Evolutionary conservation across 352 stramenopile genomes (phyloP).

Genomic region (Phytophthora podocarpi): DNA sequence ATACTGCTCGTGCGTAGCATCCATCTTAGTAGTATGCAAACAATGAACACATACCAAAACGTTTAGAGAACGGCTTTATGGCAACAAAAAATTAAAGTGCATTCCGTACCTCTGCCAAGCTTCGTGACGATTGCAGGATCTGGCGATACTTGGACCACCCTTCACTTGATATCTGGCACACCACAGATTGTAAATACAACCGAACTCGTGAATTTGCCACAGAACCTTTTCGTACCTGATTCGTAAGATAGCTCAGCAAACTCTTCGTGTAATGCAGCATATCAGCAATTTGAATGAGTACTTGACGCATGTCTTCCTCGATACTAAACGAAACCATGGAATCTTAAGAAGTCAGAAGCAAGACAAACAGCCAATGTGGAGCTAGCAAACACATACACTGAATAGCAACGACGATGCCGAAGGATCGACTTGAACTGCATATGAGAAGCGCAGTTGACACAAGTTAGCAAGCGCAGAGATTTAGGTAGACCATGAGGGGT

Average conservation of each 20-base stretch:
- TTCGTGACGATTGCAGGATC: slow-evolving; percentile 23
- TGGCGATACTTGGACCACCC: slow-evolving; percentile 29
- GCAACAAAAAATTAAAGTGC: background rate
- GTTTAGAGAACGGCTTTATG: background rate
- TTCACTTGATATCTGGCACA: slow-evolving; percentile 32
- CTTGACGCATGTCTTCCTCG: slow-evolving; percentile 42
- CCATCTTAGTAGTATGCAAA: slow-evolving; percentile 43
- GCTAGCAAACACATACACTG: slow-evolving; percentile 36
- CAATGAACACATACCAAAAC: background rate
- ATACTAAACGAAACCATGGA: slow-evolving; percentile 36
- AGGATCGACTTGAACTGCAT: slow-evolving; percentile 63
- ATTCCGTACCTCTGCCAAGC: slow-evolving; percentile 33
- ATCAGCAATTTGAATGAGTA: slow-evolving; percentile 57
- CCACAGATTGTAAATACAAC: slow-evolving; percentile 1
- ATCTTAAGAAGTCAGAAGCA: too few relatives aligned
- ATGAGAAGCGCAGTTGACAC: background rate
- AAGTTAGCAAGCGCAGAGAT: background rate
- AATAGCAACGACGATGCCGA: slow-evolving; percentile 54
- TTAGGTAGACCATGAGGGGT: background rate
- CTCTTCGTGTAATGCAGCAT: slow-evolving; percentile 84
- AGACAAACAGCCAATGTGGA: too few relatives aligned
- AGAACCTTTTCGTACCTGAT: slow-evolving; percentile 50
- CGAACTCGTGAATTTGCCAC: background rate
- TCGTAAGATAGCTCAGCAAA: slow-evolving; percentile 70
- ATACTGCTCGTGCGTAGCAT: slow-evolving; percentile 62